Evolutionary conservation across 2,329 filamentous ascomycete genomes (phyloP).

Genomic region (Ambrosiella xylebori): DNA sequence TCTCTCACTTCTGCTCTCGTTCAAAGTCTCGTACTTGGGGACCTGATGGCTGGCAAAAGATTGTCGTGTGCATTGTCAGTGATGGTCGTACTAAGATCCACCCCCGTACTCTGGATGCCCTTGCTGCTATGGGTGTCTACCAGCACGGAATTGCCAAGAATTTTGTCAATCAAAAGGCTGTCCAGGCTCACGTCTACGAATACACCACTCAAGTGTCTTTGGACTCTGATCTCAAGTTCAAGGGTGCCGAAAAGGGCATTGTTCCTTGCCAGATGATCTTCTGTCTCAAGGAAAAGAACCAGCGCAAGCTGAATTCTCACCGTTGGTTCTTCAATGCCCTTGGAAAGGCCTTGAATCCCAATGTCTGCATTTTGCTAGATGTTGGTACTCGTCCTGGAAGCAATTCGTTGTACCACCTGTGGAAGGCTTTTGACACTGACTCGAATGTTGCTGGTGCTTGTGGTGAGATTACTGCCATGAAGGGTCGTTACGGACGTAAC

Average conservation of each 20-base stretch:
- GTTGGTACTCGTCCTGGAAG: conserved; percentile 83
- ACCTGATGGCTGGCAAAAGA: conserved; percentile 98
- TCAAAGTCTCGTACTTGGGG: conserved; percentile 95
- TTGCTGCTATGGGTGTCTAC: conserved; percentile 89
- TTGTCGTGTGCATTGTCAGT: conserved; percentile 93
- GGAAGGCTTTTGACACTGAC: conserved; percentile 97
- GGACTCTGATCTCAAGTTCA: conserved; percentile 92
- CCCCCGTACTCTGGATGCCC: conserved; percentile 67
- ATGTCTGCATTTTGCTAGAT: conserved; percentile 91
- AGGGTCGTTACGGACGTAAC: conserved; percentile 66
- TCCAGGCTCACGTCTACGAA: conserved; percentile 95
- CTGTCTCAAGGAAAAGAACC: conserved; percentile 93
- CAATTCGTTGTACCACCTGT: conserved; percentile 89
- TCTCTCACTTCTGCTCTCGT: conserved; percentile 92
- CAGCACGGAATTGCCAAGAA: conserved; percentile 98
- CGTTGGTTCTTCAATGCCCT: conserved; percentile 99
- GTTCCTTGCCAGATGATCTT: conserved; percentile 97
- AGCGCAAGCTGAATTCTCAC: conserved; percentile 95
- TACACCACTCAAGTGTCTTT: conserved; percentile 96
- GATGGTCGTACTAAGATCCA: conserved; percentile 97
- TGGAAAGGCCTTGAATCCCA: conserved; percentile 77
- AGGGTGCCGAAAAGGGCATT: conserved; percentile 96
- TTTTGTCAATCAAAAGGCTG: conserved; percentile 89
- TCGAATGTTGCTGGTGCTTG: conserved; percentile 94
- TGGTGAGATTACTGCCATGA: conserved; percentile 94